phyloP scores from a whole-genome alignment of 192 early-diverging fungal genomes.

The Podila horticola region DNA sequence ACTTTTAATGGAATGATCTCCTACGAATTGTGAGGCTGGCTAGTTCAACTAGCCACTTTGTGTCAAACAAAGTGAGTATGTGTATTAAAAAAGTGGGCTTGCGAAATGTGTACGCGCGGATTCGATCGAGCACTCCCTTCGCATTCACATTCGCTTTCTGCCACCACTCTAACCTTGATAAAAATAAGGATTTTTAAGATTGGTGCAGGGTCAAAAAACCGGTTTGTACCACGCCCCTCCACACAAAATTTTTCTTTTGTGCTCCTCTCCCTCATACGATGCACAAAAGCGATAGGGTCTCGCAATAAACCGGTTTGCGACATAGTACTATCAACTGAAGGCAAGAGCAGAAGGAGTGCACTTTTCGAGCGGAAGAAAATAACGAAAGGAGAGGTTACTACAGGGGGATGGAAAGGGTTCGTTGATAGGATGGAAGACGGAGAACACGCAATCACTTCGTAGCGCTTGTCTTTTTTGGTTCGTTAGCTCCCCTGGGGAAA shows the following conservation, averaged over 20 bases:
- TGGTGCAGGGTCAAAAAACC: background rate
- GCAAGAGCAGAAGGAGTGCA: too few relatives aligned
- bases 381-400: background rate
- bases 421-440: background rate
- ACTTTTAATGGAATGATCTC: too few relatives aligned
- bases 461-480: background rate
- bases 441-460: background rate
- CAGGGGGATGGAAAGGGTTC: background rate
- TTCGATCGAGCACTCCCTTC: too few relatives aligned
- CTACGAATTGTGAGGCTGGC: too few relatives aligned
- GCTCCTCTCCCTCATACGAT: background rate
- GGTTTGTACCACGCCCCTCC: background rate
- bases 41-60: too few relatives aligned
- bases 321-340: background rate
- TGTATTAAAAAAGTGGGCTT: too few relatives aligned
- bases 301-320: background rate
- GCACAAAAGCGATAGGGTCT: background rate
- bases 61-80: too few relatives aligned
- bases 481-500: background rate
- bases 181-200: too few relatives aligned
- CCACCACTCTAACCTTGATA: too few relatives aligned
- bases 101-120: too few relatives aligned
- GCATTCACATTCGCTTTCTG: too few relatives aligned
- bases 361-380: background rate
- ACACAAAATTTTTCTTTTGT: background rate